Evolutionary conservation across 345 rosid species (phyloP).

Genomic region (Eucalyptus brandiana): DNA sequence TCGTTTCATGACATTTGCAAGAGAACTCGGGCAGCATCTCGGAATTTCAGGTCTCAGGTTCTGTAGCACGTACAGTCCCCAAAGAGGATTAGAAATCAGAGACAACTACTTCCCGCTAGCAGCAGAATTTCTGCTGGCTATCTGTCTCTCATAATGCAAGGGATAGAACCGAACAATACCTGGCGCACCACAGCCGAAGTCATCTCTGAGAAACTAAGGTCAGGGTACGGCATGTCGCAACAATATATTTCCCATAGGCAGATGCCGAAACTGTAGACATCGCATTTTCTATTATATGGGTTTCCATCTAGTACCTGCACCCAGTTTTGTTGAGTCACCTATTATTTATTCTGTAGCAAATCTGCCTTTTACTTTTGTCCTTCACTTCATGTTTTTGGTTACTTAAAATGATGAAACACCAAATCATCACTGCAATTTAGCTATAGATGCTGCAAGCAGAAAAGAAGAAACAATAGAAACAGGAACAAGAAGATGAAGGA

Average conservation of each 20-base stretch:
- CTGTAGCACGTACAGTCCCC: conserved; percentile 16
- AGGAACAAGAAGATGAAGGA: background rate
- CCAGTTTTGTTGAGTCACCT: background rate
- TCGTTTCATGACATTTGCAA: conserved; percentile 85
- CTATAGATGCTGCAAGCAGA: background rate
- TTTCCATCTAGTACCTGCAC: conserved; percentile 91
- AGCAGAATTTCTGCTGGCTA: background rate
- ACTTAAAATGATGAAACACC: background rate
- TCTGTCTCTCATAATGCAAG: background rate
- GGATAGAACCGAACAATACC: conserved; percentile 13
- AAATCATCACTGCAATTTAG: background rate
- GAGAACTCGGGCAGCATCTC: conserved; percentile 87
- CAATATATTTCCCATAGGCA: conserved; percentile 98
- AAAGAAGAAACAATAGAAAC: background rate
- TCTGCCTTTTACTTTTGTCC: background rate
- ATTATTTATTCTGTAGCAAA: background rate
- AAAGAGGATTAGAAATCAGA: background rate
- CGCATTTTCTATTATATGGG: conserved; percentile 94
- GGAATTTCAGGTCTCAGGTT: conserved; percentile 97
- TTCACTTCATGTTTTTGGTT: background rate
- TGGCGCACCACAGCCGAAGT: conserved; percentile 96
- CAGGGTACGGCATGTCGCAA: conserved; percentile 98
- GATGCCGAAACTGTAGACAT: conserved; percentile 93
- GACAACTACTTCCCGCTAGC: background rate
- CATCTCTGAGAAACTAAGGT: conserved; percentile 91